These are phyloP conservation scores for Isabelozyma heimii DNA, from an alignment of 805 yeast species.

Conservation along the genomic window DNA sequence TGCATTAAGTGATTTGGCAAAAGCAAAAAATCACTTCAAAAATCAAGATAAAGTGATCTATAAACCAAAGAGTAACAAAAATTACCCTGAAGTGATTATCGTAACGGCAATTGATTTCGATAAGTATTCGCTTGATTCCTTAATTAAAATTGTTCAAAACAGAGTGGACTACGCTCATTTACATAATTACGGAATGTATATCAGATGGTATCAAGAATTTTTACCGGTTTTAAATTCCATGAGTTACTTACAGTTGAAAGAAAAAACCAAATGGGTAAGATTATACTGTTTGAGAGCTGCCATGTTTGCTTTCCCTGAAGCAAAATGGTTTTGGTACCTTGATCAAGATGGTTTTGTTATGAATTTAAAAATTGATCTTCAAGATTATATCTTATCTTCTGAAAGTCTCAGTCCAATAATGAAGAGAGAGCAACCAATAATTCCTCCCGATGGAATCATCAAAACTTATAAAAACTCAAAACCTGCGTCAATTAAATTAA, in stretches of 20 bases:
- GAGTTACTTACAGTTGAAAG: conserved; percentile 38
- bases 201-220: conserved; percentile 85
- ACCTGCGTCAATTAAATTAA: conserved; percentile 53
- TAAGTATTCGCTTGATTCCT: conserved; percentile 53
- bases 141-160: conserved; percentile 74
- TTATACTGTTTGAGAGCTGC: conserved; percentile 74
- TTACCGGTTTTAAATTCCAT: conserved; percentile 51
- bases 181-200: conserved; percentile 78
- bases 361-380: conserved; percentile 62
- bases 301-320: conserved; percentile 87
- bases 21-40: conserved; percentile 56
- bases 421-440: conserved; percentile 68
- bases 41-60: conserved; percentile 63
- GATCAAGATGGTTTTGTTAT: conserved; percentile 77
- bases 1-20: conserved; percentile 37
- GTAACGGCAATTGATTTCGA: conserved; percentile 81
- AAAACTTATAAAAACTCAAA: conserved; percentile 63
- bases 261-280: conserved; percentile 61
- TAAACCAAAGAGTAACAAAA: conserved; percentile 29
- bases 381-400: conserved; percentile 57
- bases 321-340: conserved; percentile 88
- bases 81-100: conserved; percentile 64
- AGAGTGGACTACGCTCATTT: conserved; percentile 84
- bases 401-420: conserved; percentile 62
- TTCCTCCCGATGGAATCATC: conserved; percentile 65